Evolutionary conservation across 2,329 filamentous ascomycete species (phyloP), one percentile per base, ranked within the genome.

Genomic region (Ascochyta fabae): DNA sequence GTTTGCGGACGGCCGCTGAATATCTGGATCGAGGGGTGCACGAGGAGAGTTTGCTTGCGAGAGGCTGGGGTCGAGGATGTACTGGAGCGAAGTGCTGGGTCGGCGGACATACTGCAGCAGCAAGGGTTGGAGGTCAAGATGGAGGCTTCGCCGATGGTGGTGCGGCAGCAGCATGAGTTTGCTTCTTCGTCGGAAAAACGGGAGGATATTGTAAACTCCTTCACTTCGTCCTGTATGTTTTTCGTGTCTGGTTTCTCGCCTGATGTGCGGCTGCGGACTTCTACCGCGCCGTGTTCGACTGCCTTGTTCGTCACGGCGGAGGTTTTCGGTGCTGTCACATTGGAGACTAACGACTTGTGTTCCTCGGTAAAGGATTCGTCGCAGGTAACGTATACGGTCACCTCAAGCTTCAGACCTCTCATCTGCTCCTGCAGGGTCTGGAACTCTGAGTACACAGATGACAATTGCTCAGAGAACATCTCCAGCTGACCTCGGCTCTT

Each of bases 301-400:
- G 44, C 48, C 34, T 44, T 58, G 51, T 45, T 44, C 7, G n/a
- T 8, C 41, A 4, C 9, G 48, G 35, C 15, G 15, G 36, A 41
- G 7, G 29, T 49, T 34, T 62, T 67, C 8, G 68, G 59, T 19
- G 63, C 64, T 13, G 66, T 62, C 1, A 70, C 46, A 23, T 46
- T 57, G 2, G 71, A 66, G 0, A 74, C 44, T 1, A 74, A 47
- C 2, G 69, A 65, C 24, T 69, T 73, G 52, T 75, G 75, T 58
- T 77, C 75, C 42, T 79, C 76, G 3, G 77, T 78, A 53, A 83
- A 77, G 9, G 74, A 69, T 23, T 80, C 75, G 52, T 84, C 81
- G 55, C 81, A 83, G 3, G 84, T 86, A 40, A 86, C 70, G 60
- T 86, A 85, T 10, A 86, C 73, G 29, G 76, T 80, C 7, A 86